Evolutionary conservation across 1,139 yeast species (phyloP), one percentile per base, ranked within the genome.

Genomic region (Geotrichum siamense): DNA sequence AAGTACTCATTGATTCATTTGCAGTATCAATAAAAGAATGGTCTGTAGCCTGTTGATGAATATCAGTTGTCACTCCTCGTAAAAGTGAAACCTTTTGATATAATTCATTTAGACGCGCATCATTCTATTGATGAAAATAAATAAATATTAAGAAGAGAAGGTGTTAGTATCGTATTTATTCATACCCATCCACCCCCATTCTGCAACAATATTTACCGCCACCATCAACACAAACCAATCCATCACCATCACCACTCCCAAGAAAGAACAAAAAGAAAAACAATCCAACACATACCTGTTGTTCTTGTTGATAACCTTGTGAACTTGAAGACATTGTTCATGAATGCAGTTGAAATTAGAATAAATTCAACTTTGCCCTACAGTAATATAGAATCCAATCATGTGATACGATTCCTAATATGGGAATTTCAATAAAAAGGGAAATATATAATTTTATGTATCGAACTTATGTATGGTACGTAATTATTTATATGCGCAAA

Each of bases 41-140:
- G 53, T 80, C 84, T 38, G 74, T n/a, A 2, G 86, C 82, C 50
- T 78, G 80, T 39, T 66, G 63, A 53, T 79, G 76, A 38, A 80
- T 78, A 47, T 81, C 86, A 50, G 72, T 72, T 41, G 84, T 80
- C 25, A 80, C 76, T 45, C 69, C 68, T 49, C 82, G 72, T 51
- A 81, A 71, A 1, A 77, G 69, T 2, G 83, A 70, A 39, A 81
- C 65, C 57, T 80, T 80, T 44, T 71, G 69, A 3, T 85, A 81
- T 23, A 81, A 67, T 49, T 70, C 73, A 47, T 78, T 74, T 51
- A 81, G 68, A 47, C 79, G 70, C 36, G 65, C 65, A 57, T 80
- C 82, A 60, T 81, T 81, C 69, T 78, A 63, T 20, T 23, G 16
- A 38, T 22, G 5, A 35, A 9, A 17, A 30, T 19, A 17, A 21